Conservation (phyloP, 352 stramenopile species). For the Aphanomyces euteiches region DNA sequence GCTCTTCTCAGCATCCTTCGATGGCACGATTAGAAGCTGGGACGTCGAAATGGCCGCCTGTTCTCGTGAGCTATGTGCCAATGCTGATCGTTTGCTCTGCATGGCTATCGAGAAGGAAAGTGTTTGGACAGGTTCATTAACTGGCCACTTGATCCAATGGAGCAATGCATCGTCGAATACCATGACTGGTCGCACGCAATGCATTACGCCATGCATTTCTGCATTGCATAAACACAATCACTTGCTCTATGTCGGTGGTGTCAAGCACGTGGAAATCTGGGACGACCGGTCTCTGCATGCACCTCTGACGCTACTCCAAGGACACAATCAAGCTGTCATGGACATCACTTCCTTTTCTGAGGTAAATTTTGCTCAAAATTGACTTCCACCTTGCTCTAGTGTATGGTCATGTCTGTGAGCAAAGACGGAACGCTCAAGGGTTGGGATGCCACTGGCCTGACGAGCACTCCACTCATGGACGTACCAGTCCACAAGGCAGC, state of each 20-base stretch:
- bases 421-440: conserved; percentile 21
- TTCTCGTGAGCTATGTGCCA: conserved; percentile 57
- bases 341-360: conserved; percentile 88
- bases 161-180: not conserved
- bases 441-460: conserved; percentile 3
- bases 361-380: conserved; percentile 65
- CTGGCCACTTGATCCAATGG: conserved; percentile 19
- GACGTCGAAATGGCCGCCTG: conserved; percentile 85
- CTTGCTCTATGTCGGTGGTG: conserved; percentile 15
- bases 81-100: conserved; percentile 19
- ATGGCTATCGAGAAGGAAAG: conserved; percentile 9
- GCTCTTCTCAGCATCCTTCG: conserved; percentile 92
- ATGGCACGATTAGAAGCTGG: conserved; percentile 93
- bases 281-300: conserved; percentile 10
- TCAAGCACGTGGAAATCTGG: conserved; percentile 21
- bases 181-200: not conserved
- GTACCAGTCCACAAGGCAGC: conserved; percentile 1
- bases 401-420: conserved; percentile 13
- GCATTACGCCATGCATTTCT: conserved; percentile 22
- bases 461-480: not conserved
- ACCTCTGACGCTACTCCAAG: conserved; percentile 43
- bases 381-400: not conserved
- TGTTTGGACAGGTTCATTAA: conserved; percentile 23
- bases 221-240: conserved; percentile 1
- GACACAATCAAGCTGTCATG: conserved; percentile 92